A percentile compares a stretch with the other conserved stretches of the same genome.
Conservation (phyloP, 1,284 basidiomycete genomes). For the Meripilus lineatus region DNA sequence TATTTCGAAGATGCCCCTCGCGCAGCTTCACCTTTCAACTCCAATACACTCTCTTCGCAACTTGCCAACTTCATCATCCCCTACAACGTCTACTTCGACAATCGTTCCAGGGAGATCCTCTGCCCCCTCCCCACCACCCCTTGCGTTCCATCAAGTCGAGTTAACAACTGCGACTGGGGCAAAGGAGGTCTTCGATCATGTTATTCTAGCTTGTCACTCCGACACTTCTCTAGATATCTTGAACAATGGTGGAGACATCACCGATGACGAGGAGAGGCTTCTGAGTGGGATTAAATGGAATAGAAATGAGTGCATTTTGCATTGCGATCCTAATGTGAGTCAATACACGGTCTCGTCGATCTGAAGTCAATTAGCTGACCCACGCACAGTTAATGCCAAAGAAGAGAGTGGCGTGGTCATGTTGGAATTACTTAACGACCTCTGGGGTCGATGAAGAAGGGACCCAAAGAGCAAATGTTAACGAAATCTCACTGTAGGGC, state of each 20-base stretch:
- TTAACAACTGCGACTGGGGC: slow-evolving; percentile 42
- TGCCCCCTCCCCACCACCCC: not conserved
- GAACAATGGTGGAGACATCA: slow-evolving; percentile 40
- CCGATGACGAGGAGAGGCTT: slow-evolving; percentile 51
- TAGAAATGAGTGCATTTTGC: slow-evolving; percentile 66
- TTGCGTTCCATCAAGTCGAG: slow-evolving; percentile 31
- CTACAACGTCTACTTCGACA: not conserved
- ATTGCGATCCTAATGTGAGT: slow-evolving; percentile 43
- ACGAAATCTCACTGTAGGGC: slow-evolving; percentile 63
- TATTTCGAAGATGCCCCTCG: slow-evolving; percentile 45
- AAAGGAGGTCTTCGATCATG: slow-evolving; percentile 57
- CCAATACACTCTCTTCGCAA: slow-evolving; percentile 43
- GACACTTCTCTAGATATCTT: slow-evolving; percentile 63
- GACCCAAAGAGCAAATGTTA: slow-evolving; percentile 42
- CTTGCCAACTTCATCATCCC: slow-evolving; percentile 4
- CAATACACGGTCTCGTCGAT: not conserved
- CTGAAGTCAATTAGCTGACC: not conserved
- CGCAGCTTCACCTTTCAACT: slow-evolving; percentile 57
- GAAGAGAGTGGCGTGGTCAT: slow-evolving; percentile 57
- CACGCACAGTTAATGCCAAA: slow-evolving; percentile 59
- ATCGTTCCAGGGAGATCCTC: too few species aligned
- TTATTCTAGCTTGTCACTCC: slow-evolving; percentile 77
- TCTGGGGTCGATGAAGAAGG: slow-evolving; percentile 35
- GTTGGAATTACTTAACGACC: slow-evolving; percentile 71
- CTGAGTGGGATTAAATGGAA: slow-evolving; percentile 65